Conservation (phyloP, 805 yeast genomes). For the Henningerozyma blattae region DNA sequence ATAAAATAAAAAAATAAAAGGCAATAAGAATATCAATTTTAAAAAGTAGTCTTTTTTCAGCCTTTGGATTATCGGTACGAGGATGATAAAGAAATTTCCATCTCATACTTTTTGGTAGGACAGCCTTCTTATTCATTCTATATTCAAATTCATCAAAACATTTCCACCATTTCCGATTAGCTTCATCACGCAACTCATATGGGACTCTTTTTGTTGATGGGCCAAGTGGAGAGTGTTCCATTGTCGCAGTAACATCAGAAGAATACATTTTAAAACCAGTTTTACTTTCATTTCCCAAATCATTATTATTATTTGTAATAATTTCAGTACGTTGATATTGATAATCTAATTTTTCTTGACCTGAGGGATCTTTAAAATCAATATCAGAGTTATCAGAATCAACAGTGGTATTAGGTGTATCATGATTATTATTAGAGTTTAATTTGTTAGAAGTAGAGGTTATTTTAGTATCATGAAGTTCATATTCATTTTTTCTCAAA, state of each 20-base stretch:
- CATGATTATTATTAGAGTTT: neutral
- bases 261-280: no score
- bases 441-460: neutral
- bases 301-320: no score
- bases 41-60: conserved; percentile 31
- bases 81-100: conserved; percentile 22
- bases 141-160: conserved; percentile 43
- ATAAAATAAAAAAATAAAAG: conserved; percentile 44
- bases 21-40: conserved; percentile 47
- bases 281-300: no score
- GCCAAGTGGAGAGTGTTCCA: no score
- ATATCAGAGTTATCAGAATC: no score
- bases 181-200: conserved; percentile 29
- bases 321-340: no score
- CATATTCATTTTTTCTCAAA: no score
- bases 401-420: no score
- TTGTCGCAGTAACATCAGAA: no score
- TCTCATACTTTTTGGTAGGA: conserved; percentile 21
- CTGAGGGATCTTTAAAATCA: no score
- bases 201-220: conserved; percentile 23
- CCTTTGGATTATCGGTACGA: conserved; percentile 29
- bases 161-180: conserved; percentile 32
- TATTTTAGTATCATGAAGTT: neutral
- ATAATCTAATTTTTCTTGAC: no score
- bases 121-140: conserved; percentile 27